Base-by-base conservation (phyloP, 2,329 filamentous ascomycete species). In the Curvularia verruculosa region DNA sequence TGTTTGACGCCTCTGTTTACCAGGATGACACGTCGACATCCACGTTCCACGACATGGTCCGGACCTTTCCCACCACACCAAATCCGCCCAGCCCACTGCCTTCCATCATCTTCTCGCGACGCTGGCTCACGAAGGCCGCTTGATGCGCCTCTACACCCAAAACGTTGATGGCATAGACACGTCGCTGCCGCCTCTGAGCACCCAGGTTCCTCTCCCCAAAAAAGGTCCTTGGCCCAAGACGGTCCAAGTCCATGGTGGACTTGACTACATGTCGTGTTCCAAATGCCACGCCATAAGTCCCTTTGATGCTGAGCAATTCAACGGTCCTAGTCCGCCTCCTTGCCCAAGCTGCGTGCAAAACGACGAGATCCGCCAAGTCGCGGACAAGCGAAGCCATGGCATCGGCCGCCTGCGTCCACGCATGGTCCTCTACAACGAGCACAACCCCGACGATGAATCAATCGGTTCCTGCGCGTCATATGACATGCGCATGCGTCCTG, bases 1-100 rank as follows among this genome's bases (percentile, higher is more conserved):
- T 99, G 0, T 99, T 99, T 73, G 95, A 99, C 79, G 95, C 95
- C 50, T 96, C 94, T 7, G 95, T 99, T 52, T 99, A 99, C 81
- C 93, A 92, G 76, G 91, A 96, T 80, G 89, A 96, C 74, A 84
- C 85, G 21, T 91, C 93, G 12, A 98, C 94, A 0, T 88, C 90
- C 23, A 91, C 90, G 10, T 99, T 99, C 75, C 95, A 99, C 77
- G 88, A 90, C 73, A 98, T 99, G 94, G 92, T 99, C 66, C 89
- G 93, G 72, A 89, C 91, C 85, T 99, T 69, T 92, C 92, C 43
- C 83, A 89, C 55, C 85, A 93, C 79, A 91, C 91, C 21, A 87
- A 88, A 66, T 83, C 84, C 49, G 93, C 94, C 52, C 79, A 88
- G 63, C 92, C 95, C 12, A 97, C 95, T 1, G 83, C 87, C 2